These are phyloP conservation scores for Monosporascus cannonballus DNA, from an alignment of 2,329 filamentous ascomycete species.

Conservation along the genomic window DNA sequence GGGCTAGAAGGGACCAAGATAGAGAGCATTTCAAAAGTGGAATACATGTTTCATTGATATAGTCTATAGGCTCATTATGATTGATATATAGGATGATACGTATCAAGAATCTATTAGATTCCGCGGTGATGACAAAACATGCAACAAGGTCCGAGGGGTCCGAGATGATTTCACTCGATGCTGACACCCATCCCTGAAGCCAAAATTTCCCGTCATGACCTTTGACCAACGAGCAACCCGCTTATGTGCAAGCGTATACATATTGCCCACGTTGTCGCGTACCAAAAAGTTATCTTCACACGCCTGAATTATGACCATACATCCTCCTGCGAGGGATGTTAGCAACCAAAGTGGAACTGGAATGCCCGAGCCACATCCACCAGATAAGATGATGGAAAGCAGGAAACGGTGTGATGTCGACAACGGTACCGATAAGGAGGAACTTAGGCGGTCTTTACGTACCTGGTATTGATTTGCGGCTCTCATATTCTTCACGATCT, in stretches of 20 bases:
- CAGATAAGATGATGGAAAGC: background rate
- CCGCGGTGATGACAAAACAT: too few relatives aligned
- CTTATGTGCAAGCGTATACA: slow-evolving; percentile 20
- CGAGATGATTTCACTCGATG: background rate
- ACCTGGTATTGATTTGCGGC: slow-evolving; percentile 94
- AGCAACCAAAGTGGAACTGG: slow-evolving; percentile 16
- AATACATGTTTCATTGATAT: too few relatives aligned
- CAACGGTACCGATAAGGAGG: slow-evolving; percentile 1
- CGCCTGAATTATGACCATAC: slow-evolving; percentile 54
- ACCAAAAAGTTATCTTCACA: slow-evolving; percentile 12
- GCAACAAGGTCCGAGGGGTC: too few relatives aligned
- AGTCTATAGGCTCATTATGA: too few relatives aligned
- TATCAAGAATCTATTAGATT: too few relatives aligned
- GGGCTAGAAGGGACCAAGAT: too few relatives aligned
- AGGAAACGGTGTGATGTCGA: background rate
- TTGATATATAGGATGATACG: too few relatives aligned
- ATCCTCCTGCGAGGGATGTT: slow-evolving; percentile 51
- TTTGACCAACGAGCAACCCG: slow-evolving; percentile 5
- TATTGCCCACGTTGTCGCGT: slow-evolving; percentile 16
- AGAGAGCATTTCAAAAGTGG: too few relatives aligned
- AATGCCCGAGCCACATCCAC: background rate
- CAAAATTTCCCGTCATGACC: background rate
- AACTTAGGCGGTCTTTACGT: slow-evolving; percentile 25
- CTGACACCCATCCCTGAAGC: background rate
- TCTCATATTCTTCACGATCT: slow-evolving; percentile 96